Conservation (phyloP, 108 stramenopile genomes). For the Nannochloropsis salina region DNA sequence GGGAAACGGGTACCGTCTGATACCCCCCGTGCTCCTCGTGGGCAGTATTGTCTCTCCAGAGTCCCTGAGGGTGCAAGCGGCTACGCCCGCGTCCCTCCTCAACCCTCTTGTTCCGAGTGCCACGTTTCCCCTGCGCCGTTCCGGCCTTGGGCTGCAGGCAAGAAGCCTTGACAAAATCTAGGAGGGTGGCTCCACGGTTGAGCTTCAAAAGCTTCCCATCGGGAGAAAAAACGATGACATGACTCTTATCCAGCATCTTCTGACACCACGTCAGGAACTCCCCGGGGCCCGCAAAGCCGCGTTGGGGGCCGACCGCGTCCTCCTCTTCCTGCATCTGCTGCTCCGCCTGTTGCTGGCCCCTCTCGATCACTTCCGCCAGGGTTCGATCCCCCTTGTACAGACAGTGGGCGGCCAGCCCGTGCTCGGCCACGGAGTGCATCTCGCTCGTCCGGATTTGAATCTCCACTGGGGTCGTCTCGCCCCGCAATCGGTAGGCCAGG, state of each 20-base stretch:
- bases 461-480: conserved; percentile 60
- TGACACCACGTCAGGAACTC: background rate
- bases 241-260: background rate
- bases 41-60: too few relatives aligned
- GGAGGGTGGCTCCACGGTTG: background rate
- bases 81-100: background rate
- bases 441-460: conserved; percentile 70
- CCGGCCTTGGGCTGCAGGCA: background rate
- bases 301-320: background rate
- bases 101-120: background rate
- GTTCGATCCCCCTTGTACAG: conserved; percentile 20
- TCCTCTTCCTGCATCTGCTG: background rate
- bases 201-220: background rate
- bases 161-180: conserved; percentile 2
- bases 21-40: background rate
- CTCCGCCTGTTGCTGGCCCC: conserved; percentile 10
- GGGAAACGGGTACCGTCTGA: background rate
- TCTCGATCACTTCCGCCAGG: background rate
- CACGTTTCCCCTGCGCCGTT: background rate
- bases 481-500: conserved; percentile 51
- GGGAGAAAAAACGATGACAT: background rate
- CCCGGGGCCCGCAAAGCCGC: background rate
- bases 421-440: conserved; percentile 78
- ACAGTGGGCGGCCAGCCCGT: conserved; percentile 70
- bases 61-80: too few relatives aligned